Evolutionary conservation across 768 basidiomycete species (phyloP).

Genomic region (Calocybe cyanea): DNA sequence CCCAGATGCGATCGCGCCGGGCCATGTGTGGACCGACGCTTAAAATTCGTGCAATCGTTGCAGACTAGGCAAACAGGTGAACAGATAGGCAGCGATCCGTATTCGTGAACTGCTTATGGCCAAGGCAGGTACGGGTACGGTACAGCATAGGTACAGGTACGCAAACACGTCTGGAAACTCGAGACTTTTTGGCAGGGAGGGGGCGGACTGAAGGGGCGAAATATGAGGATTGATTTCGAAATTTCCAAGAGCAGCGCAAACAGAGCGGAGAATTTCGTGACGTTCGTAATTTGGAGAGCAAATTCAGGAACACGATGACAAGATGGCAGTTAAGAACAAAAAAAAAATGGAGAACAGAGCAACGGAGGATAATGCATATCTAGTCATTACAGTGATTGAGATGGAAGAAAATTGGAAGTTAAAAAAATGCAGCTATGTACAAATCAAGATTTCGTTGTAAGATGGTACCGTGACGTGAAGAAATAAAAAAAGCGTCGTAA

Average conservation of each 20-base stretch:
- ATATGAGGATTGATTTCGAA: too few relatives aligned
- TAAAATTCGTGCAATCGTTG: too few relatives aligned
- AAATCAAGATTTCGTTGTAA: slow-evolving; percentile 10
- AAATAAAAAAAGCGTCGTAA: slow-evolving; percentile 18
- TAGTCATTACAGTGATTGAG: slow-evolving; percentile 61
- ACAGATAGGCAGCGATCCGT: too few relatives aligned
- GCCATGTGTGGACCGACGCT: too few relatives aligned
- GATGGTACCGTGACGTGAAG: slow-evolving; percentile 10
- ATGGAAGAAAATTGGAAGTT: slow-evolving; percentile 19
- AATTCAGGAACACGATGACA: slow-evolving; percentile 15
- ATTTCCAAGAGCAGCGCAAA: slow-evolving; percentile 7
- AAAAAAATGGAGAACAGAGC: slow-evolving; percentile 27
- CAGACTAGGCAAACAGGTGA: too few relatives aligned
- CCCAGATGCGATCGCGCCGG: too few relatives aligned
- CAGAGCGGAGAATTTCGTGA: slow-evolving; percentile 9
- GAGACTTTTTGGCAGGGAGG: too few relatives aligned
- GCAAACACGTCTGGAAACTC: too few relatives aligned
- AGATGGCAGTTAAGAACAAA: slow-evolving; percentile 23
- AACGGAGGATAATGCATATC: slow-evolving; percentile 49
- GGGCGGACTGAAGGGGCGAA: too few relatives aligned
- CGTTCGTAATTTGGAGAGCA: slow-evolving; percentile 13
- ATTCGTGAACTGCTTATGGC: too few relatives aligned
- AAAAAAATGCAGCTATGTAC: background rate
- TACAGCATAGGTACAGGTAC: background rate
- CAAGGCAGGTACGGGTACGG: background rate